Evolutionary conservation across 2,329 filamentous ascomycete genomes (phyloP).

Genomic region (Dothistroma pini): DNA sequence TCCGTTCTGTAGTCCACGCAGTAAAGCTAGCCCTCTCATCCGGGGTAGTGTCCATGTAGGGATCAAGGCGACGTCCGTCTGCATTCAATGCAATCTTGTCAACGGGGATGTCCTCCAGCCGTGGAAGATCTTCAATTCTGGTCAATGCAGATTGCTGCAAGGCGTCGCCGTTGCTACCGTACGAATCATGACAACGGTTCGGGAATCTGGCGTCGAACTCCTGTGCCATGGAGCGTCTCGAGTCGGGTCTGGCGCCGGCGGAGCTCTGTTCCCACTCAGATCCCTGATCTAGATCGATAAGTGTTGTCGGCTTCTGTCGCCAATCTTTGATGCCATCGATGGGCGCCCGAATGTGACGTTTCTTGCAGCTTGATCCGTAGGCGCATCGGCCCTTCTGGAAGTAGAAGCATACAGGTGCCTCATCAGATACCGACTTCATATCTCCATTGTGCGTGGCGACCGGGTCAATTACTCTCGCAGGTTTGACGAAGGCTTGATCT

Average conservation of each 20-base stretch:
- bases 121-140: conserved; percentile 15
- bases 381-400: conserved; percentile 32
- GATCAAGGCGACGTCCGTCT: conserved; percentile 47
- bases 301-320: conserved; percentile 14
- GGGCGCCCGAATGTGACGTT: conserved; percentile 22
- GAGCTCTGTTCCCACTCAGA: conserved; percentile 22
- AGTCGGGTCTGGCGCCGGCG: conserved; percentile 15
- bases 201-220: background rate
- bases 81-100: conserved; percentile 47
- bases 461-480: background rate
- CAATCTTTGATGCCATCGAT: conserved; percentile 12
- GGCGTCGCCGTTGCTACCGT: background rate
- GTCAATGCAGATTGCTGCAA: background rate
- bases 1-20: conserved; percentile 37
- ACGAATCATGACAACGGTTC: background rate
- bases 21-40: conserved; percentile 42
- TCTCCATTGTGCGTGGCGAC: background rate
- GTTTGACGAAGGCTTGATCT: background rate
- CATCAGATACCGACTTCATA: background rate
- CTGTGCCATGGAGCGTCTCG: background rate
- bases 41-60: conserved; percentile 36
- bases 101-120: conserved; percentile 22
- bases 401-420: conserved; percentile 22
- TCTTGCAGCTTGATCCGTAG: conserved; percentile 30
- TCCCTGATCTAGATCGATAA: conserved; percentile 13